Percentiles rank a stretch among this genome's conserved stretches.
These are phyloP conservation scores for Saturnispora gosingensis DNA, from an alignment of 805 yeast species.

Conservation along the genomic window DNA sequence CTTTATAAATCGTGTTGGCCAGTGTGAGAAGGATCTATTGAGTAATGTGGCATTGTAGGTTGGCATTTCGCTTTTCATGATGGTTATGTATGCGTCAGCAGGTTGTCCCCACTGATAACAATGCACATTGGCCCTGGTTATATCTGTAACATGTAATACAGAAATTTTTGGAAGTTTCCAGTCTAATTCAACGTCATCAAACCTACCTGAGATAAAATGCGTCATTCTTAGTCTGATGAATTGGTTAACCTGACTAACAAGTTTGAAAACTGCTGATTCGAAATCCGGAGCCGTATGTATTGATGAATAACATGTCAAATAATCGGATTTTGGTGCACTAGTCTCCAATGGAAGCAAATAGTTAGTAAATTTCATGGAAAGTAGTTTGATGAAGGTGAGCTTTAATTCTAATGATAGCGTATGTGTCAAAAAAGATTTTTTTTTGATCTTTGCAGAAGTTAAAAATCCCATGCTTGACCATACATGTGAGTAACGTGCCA, in stretches of 20 bases:
- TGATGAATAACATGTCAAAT: not conserved
- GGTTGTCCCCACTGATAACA: not conserved
- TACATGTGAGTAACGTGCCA: not conserved
- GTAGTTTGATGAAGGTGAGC: not conserved
- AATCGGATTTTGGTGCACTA: not conserved
- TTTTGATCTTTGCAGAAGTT: not conserved
- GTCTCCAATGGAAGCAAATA: slow-evolving; percentile 5
- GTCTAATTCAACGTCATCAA: slow-evolving; percentile 1
- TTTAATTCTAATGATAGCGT: not conserved
- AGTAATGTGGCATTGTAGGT: slow-evolving; percentile 2
- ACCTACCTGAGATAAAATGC: not conserved
- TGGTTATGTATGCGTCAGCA: not conserved
- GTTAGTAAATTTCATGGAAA: not conserved
- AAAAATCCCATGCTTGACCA: not conserved
- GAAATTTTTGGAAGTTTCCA: slow-evolving; percentile 1
- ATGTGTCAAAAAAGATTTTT: not conserved
- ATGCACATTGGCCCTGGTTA: not conserved
- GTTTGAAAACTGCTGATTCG: not conserved
- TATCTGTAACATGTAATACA: slow-evolving; percentile 2
- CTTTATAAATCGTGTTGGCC: slow-evolving; percentile 19
- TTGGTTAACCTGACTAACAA: not conserved
- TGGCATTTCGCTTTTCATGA: slow-evolving; percentile 1
- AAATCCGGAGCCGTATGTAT: not conserved
- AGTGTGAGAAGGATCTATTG: slow-evolving; percentile 7
- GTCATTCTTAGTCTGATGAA: not conserved